phyloP scores from a whole-genome alignment of 305 asterid species.

The Solanum chacoense region DNA sequence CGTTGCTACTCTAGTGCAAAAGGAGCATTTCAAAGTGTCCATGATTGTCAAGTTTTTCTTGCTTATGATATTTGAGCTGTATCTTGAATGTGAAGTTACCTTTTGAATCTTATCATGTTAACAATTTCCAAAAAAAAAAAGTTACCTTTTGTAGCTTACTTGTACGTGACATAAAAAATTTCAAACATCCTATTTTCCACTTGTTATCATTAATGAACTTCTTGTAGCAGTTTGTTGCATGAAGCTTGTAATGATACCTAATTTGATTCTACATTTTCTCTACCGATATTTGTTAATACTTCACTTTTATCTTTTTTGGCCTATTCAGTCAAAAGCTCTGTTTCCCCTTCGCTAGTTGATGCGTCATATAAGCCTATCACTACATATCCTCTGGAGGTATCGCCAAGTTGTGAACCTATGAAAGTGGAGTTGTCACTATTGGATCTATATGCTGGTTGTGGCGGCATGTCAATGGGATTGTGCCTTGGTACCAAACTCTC shows the following conservation, averaged over 20 bases:
- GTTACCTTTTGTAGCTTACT: background rate
- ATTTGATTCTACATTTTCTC: background rate
- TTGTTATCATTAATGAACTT: background rate
- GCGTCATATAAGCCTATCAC: constrained; percentile 7
- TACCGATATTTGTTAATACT: background rate
- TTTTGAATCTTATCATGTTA: background rate
- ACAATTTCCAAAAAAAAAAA: background rate
- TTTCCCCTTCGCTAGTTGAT: constrained; percentile 12
- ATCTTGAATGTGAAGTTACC: background rate
- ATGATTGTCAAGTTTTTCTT: background rate
- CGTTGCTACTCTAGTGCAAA: background rate
- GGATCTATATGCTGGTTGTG: constrained; percentile 83
- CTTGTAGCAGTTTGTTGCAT: background rate
- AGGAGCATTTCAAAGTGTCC: background rate
- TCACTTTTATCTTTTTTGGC: constrained; percentile 5
- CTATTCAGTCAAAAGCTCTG: background rate
- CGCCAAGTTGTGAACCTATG: constrained; percentile 14
- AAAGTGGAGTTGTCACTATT: constrained; percentile 43
- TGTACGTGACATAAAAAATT: background rate
- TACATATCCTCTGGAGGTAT: constrained; percentile 18
- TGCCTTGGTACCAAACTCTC: constrained; percentile 62
- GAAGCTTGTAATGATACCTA: background rate
- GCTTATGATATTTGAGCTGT: background rate
- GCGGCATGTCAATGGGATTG: constrained; percentile 88
- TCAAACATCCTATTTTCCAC: background rate